These are phyloP conservation scores for Haplosporangium gracile DNA, from an alignment of 192 early-diverging fungal species.

Conservation along the genomic window DNA sequence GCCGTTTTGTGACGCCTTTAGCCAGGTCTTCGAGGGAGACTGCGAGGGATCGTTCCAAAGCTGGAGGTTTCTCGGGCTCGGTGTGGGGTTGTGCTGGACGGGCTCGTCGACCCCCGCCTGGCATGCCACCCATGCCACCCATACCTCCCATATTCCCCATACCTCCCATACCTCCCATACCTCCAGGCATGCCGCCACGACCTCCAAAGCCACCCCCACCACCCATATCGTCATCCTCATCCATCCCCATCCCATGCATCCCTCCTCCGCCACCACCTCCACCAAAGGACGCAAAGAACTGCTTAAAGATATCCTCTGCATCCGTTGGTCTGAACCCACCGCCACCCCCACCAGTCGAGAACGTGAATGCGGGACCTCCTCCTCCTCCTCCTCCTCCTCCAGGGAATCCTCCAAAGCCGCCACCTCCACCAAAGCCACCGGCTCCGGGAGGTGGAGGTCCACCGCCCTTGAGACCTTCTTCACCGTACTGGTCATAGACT, in stretches of 20 bases:
- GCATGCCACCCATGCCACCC: constrained; percentile 22
- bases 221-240: constrained; percentile 64
- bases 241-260: constrained; percentile 43
- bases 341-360: constrained; percentile 61
- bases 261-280: constrained; percentile 60
- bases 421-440: constrained; percentile 64
- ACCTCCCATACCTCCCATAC: constrained; percentile 54
- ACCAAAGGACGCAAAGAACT: constrained; percentile 81
- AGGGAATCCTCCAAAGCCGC: constrained; percentile 66
- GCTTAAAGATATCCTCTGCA: constrained; percentile 92
- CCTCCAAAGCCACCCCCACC: constrained; percentile 44
- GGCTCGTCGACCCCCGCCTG: constrained; percentile 41
- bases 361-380: constrained; percentile 74
- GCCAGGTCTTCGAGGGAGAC: constrained; percentile 94
- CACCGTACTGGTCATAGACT: constrained; percentile 95
- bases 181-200: constrained; percentile 59
- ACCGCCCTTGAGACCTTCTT: constrained; percentile 90
- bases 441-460: constrained; percentile 38
- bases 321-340: constrained; percentile 74
- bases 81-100: not conserved
- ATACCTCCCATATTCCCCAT: constrained; percentile 8
- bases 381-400: constrained; percentile 46
- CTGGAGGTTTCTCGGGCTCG: constrained; percentile 43
- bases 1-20: constrained; percentile 89
- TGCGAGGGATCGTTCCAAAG: constrained; percentile 77